Base-by-base conservation (phyloP, 805 yeast genomes). In the Pichia nakasei region DNA sequence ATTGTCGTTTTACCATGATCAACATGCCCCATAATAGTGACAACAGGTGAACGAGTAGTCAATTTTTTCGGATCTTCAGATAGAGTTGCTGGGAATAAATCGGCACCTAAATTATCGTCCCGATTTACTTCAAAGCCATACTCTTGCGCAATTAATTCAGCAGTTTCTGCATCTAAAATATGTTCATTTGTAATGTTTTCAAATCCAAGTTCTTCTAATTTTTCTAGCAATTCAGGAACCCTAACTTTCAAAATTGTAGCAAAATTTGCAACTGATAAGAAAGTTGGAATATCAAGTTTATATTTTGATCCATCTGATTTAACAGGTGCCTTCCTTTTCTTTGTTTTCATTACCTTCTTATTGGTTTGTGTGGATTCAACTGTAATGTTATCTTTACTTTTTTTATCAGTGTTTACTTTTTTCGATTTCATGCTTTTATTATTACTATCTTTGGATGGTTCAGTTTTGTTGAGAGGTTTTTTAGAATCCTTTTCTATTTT, bases 1-100 rank as follows among this genome's bases (percentile, higher is more conserved):
- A 93, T 81, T 0, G 98, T 91, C 2, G 98, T 93, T 60, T 93
- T 93, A 2, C 98, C 98, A 58, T 93, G 98, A 63, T 93, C 98
- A 26, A 93, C 98, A 61, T 93, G 98, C 3, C 98, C 98, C 97
- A 93, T 93, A 42, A 93, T 85, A 0, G 98, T 89, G 5, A 93
- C 97, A 21, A 93, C 82, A 0, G 98, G 98, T 0, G 98, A 88
- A 51, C 97, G 69, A 7, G 80, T 70, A 37, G 75, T 77, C 49
- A 82, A 59, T 20, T 63, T 56, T 7, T 65, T 63, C n/a, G 60
- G 57, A 24, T 71, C 71, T 2, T 65, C 69, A 0, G 85, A 75
- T 35, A 65, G 64, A 0, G 79, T 75, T 15, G 74, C 69, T 17
- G 86, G 78, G 49, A 80, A 76, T 42, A 82, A 63, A 48, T 78